Evolutionary conservation across 495 filamentous ascomycete species (phyloP).

Genomic region (Xylaria bambusicola): DNA sequence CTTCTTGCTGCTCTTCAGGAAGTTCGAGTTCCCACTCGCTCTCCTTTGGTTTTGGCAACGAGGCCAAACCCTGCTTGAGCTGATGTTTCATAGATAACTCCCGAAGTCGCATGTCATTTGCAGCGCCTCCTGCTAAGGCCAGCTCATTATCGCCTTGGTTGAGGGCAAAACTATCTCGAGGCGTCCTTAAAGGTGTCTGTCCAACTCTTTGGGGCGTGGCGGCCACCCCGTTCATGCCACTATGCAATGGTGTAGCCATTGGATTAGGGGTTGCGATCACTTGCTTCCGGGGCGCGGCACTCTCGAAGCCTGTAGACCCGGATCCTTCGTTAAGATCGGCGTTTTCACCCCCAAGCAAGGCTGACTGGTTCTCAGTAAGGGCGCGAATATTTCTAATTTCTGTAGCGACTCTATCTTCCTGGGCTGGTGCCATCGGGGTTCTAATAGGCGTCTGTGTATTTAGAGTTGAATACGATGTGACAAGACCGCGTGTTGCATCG

Average conservation of each 20-base stretch:
- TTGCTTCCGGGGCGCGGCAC: slow-evolving; percentile 77
- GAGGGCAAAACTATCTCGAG: slow-evolving; percentile 84
- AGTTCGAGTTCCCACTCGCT: slow-evolving; percentile 90
- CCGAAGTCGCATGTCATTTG: slow-evolving; percentile 72
- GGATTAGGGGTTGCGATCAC: slow-evolving; percentile 89
- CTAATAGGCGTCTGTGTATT: slow-evolving; percentile 85
- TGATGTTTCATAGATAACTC: slow-evolving; percentile 71
- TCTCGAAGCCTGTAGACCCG: slow-evolving; percentile 85
- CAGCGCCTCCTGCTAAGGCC: slow-evolving; percentile 72
- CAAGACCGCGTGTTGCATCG: slow-evolving; percentile 78
- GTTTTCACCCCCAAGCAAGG: slow-evolving; percentile 90
- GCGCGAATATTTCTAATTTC: slow-evolving; percentile 94
- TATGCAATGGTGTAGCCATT: slow-evolving; percentile 85
- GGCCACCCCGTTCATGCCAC: slow-evolving; percentile 65
- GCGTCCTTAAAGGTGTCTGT: slow-evolving; percentile 88
- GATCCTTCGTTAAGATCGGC: slow-evolving; percentile 80
- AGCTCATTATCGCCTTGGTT: slow-evolving; percentile 68
- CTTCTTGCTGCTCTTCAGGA: slow-evolving; percentile 78
- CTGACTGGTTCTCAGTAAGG: slow-evolving; percentile 93
- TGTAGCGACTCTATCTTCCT: slow-evolving; percentile 94
- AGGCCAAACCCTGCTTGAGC: slow-evolving; percentile 72
- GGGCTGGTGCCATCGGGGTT: slow-evolving; percentile 84
- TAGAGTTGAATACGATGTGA: slow-evolving; percentile 81
- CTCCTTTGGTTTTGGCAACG: slow-evolving; percentile 88
- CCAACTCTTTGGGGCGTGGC: slow-evolving; percentile 73